These are phyloP conservation scores for Rhizopogon vinicolor DNA, from an alignment of 768 basidiomycete species.

Conservation along the genomic window DNA sequence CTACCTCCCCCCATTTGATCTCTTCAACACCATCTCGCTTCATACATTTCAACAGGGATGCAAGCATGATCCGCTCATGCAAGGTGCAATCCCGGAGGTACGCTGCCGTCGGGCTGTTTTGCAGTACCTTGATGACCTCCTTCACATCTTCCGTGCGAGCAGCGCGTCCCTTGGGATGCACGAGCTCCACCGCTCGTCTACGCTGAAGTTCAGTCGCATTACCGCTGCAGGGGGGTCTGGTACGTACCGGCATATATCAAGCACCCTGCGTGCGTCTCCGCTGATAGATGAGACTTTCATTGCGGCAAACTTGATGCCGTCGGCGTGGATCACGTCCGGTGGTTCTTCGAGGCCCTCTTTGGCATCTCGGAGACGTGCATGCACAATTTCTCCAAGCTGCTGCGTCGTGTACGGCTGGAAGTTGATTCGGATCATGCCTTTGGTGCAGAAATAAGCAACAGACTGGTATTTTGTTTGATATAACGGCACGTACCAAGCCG, in stretches of 20 bases:
- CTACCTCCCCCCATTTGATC: slow-evolving; percentile 78
- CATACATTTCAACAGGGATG: slow-evolving; percentile 76
- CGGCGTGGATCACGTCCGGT: slow-evolving; percentile 51
- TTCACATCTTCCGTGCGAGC: slow-evolving; percentile 71
- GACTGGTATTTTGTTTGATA: not conserved
- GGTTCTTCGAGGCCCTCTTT: slow-evolving; percentile 46
- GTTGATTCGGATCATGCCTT: slow-evolving; percentile 88
- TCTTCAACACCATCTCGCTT: slow-evolving; percentile 84
- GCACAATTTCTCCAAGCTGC: slow-evolving; percentile 83
- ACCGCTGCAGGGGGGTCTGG: not conserved
- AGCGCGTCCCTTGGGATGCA: slow-evolving; percentile 42
- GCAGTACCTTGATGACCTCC: slow-evolving; percentile 79
- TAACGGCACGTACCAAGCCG: slow-evolving; percentile 62
- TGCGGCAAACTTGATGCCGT: slow-evolving; percentile 83
- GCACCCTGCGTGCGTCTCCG: slow-evolving; percentile 88
- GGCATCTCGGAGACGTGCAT: slow-evolving; percentile 67
- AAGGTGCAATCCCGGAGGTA: slow-evolving; percentile 80
- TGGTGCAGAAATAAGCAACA: not conserved
- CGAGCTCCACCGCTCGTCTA: slow-evolving; percentile 83
- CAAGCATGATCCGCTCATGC: slow-evolving; percentile 86
- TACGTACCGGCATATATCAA: slow-evolving; percentile 85
- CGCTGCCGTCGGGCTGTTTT: slow-evolving; percentile 85
- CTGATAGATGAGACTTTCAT: slow-evolving; percentile 77
- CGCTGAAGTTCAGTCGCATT: not conserved
- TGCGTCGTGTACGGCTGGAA: slow-evolving; percentile 82